phyloP scores from a whole-genome alignment of 2,329 filamentous ascomycete genomes.

The Lachnellula subtilissima region DNA sequence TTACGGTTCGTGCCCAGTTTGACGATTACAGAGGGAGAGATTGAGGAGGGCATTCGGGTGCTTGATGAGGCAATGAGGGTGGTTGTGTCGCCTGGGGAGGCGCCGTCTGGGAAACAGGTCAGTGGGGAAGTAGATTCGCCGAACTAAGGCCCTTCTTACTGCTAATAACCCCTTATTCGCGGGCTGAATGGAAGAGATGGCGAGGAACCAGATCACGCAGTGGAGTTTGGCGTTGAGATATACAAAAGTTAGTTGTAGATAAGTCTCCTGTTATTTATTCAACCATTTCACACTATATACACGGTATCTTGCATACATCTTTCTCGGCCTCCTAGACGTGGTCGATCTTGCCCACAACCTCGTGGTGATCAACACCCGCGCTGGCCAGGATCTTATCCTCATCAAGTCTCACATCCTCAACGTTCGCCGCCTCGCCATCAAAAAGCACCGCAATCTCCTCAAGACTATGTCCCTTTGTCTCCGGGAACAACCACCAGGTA shows the following conservation, averaged over 20 bases:
- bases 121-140: slow-evolving; percentile 26
- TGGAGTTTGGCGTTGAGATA: too few relatives aligned
- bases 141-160: slow-evolving; percentile 12
- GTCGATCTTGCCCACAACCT: background rate
- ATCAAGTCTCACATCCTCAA: background rate
- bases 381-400: background rate
- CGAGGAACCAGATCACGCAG: too few relatives aligned
- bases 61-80: slow-evolving; percentile 59
- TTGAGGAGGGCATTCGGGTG: slow-evolving; percentile 70
- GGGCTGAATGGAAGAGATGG: background rate
- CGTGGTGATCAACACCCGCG: background rate
- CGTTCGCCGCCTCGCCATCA: slow-evolving; percentile 2
- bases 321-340: background rate
- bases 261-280: background rate
- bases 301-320: background rate
- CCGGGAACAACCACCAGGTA: slow-evolving; percentile 29
- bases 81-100: slow-evolving; percentile 11
- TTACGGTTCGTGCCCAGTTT: slow-evolving; percentile 87
- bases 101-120: slow-evolving; percentile 17
- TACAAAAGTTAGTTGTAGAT: too few relatives aligned
- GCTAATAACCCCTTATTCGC: background rate
- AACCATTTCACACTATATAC: background rate
- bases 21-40: slow-evolving; percentile 74
- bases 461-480: slow-evolving; percentile 36
- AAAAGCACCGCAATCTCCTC: slow-evolving; percentile 35